A percentile compares a stretch with the other conserved stretches of the same genome.
phyloP scores from a whole-genome alignment of 768 basidiomycete genomes.

The Lactarius hengduanensis region DNA sequence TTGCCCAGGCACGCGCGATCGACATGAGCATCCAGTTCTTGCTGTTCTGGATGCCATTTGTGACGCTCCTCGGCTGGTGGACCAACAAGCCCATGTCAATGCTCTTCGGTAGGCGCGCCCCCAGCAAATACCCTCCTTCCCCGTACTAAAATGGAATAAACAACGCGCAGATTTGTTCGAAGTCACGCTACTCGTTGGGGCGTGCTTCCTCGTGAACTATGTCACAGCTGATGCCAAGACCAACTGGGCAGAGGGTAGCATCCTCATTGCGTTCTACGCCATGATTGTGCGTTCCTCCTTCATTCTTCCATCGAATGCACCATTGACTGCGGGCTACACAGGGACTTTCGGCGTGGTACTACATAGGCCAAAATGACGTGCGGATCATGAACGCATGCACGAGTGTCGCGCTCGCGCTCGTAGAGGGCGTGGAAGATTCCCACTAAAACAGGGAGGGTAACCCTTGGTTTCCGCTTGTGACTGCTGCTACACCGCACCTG shows the following conservation, averaged over 20 bases:
- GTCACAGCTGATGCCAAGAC: conserved; percentile 78
- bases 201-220: conserved; percentile 77
- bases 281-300: conserved; percentile 51
- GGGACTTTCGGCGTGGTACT: conserved; percentile 67
- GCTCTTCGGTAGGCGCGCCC: conserved; percentile 60
- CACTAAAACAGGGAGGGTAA: no score
- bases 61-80: conserved; percentile 72
- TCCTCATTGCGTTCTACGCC: conserved; percentile 63
- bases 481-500: not conserved
- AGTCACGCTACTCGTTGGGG: conserved; percentile 59
- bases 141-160: not conserved
- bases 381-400: conserved; percentile 43
- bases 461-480: no score
- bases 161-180: conserved; percentile 58
- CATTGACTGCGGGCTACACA: conserved; percentile 29
- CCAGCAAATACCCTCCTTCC: conserved; percentile 31
- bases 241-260: conserved; percentile 72
- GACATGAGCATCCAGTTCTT: conserved; percentile 77
- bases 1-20: conserved; percentile 68
- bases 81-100: conserved; percentile 55
- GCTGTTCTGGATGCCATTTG: conserved; percentile 76
- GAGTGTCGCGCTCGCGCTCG: conserved; percentile 41
- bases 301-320: not conserved
- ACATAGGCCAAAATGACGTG: conserved; percentile 55
- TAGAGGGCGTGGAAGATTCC: not conserved